phyloP scores from a whole-genome alignment of 768 basidiomycete species.

The Ramaria rubella region DNA sequence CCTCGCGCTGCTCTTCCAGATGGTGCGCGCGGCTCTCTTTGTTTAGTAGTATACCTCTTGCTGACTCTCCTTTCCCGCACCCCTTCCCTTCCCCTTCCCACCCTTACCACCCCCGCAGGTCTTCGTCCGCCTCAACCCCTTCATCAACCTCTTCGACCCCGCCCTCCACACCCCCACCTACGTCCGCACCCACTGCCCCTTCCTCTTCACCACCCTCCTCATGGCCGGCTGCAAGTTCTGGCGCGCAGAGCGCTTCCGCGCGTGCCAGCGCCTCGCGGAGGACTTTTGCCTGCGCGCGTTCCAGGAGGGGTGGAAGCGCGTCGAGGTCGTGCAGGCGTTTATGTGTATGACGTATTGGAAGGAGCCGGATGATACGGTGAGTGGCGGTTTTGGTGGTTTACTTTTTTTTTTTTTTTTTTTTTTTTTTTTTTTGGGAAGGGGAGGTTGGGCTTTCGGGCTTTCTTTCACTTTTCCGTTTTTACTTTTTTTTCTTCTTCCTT shows the following conservation, averaged over 20 bases:
- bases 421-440: too few species aligned
- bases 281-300: conserved; percentile 75
- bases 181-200: conserved; percentile 71
- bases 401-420: conserved; percentile 7
- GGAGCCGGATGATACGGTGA: conserved; percentile 76
- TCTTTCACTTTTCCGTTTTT: background rate
- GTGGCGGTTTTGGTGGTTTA: conserved; percentile 22
- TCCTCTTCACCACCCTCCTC: conserved; percentile 79
- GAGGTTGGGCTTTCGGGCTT: background rate
- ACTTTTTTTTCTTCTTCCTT: conserved; percentile 1
- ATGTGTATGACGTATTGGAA: conserved; percentile 87
- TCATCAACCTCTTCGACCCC: conserved; percentile 85
- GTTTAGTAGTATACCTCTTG: background rate
- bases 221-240: conserved; percentile 86
- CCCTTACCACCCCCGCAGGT: conserved; percentile 27
- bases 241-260: conserved; percentile 57
- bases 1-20: conserved; percentile 67
- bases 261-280: conserved; percentile 65
- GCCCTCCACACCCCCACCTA: conserved; percentile 74
- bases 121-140: conserved; percentile 80
- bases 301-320: conserved; percentile 66
- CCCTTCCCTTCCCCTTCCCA: background rate
- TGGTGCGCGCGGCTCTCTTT: conserved; percentile 15
- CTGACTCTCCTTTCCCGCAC: background rate
- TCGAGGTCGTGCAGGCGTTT: conserved; percentile 86